Conservation (phyloP, 768 basidiomycete genomes). For the Lanmaoa pseudosensibilis region DNA sequence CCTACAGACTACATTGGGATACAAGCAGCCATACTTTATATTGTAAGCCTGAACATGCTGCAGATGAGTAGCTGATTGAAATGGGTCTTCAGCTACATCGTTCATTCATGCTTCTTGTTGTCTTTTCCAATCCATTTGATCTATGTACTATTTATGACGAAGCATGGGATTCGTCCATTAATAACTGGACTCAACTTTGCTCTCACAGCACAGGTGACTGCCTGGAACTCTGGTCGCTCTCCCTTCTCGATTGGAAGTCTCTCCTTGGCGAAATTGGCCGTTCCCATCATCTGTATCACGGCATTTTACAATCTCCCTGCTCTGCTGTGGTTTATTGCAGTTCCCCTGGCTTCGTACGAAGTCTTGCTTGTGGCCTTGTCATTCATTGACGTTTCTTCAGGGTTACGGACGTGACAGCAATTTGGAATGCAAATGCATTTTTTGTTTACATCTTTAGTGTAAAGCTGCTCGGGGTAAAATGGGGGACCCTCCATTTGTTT, state of each 20-base stretch:
- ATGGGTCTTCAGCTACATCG: constrained; percentile 62
- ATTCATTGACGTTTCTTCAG: constrained; percentile 38
- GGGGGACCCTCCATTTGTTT: constrained; percentile 62
- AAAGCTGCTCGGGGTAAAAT: constrained; percentile 58
- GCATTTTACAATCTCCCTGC: constrained; percentile 60
- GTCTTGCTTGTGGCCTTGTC: background rate
- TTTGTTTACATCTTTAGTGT: constrained; percentile 89
- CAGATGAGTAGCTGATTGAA: background rate
- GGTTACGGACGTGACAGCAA: constrained; percentile 80
- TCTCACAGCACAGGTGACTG: constrained; percentile 36
- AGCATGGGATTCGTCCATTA: constrained; percentile 48
- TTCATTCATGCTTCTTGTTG: constrained; percentile 77
- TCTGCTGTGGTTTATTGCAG: constrained; percentile 74
- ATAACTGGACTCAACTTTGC: constrained; percentile 51
- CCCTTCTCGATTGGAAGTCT: constrained; percentile 13
- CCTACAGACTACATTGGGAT: constrained; percentile 73
- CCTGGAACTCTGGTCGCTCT: constrained; percentile 5
- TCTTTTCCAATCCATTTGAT: constrained; percentile 82
- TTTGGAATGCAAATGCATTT: constrained; percentile 90
- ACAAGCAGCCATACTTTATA: constrained; percentile 85
- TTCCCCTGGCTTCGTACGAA: constrained; percentile 70
- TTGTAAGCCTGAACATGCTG: constrained; percentile 53
- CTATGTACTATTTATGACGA: constrained; percentile 54
- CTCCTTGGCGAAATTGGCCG: constrained; percentile 38
- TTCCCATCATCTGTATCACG: constrained; percentile 24